phyloP scores from a whole-genome alignment of 2,329 filamentous ascomycete species.

The Aureobasidium sp. region DNA sequence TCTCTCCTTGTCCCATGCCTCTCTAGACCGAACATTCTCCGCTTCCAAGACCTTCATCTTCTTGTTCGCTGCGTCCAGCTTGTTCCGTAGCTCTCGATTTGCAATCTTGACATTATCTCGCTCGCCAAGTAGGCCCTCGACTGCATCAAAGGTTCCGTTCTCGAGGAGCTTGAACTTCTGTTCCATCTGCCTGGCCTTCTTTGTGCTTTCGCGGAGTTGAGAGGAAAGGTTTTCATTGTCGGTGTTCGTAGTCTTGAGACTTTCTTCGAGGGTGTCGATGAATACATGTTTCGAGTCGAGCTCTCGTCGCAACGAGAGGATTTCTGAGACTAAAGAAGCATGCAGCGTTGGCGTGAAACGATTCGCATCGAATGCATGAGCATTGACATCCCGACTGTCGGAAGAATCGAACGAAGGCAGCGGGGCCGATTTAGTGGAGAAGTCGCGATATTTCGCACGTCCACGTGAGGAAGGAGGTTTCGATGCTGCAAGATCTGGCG shows the following conservation, averaged over 20 bases:
- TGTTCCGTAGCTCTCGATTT: conserved; percentile 62
- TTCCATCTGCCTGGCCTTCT: conserved; percentile 73
- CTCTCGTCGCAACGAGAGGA: conserved; percentile 75
- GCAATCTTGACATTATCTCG: conserved; percentile 74
- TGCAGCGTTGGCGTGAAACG: conserved; percentile 93
- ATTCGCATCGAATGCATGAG: conserved; percentile 74
- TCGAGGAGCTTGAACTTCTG: conserved; percentile 81
- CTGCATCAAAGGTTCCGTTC: conserved; percentile 75
- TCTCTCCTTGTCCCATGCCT: conserved; percentile 76
- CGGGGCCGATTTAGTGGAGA: conserved; percentile 55
- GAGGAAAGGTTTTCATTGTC: conserved; percentile 66
- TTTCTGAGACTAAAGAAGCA: conserved; percentile 90
- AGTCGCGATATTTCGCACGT: conserved; percentile 47
- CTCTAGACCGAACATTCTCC: conserved; percentile 67
- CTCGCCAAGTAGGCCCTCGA: conserved; percentile 76
- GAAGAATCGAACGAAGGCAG: conserved; percentile 37
- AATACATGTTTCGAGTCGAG: conserved; percentile 81
- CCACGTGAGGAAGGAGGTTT: conserved; percentile 54
- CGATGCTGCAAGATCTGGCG: conserved; percentile 44
- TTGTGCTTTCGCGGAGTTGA: conserved; percentile 54
- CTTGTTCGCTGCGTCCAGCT: conserved; percentile 70
- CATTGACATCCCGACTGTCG: conserved; percentile 50
- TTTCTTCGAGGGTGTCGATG: conserved; percentile 76
- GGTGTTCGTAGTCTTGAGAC: conserved; percentile 59
- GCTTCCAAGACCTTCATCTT: conserved; percentile 73